Base-by-base conservation (phyloP, 306 rosid species). In the Quercus robur region DNA sequence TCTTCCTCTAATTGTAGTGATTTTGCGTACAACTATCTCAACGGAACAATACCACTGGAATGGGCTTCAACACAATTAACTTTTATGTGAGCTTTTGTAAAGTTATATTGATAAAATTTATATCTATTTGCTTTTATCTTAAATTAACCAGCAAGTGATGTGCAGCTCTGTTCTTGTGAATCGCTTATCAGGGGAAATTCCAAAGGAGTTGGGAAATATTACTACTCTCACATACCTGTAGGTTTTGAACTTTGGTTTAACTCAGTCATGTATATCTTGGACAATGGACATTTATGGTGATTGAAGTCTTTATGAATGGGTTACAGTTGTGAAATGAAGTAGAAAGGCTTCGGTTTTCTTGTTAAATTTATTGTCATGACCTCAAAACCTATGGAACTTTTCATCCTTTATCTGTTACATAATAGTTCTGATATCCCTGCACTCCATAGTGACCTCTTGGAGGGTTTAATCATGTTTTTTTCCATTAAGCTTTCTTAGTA, bases 101-200 rank as follows among this genome's bases (percentile, higher is more conserved):
- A 31, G 33, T 73, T 25, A 74, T 74, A 31, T 62, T 25, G n/a
- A 77, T 26, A 51, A 33, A 38, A 21, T 76, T 71, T 80, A 74
- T 64, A 56, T 81, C 71, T 14, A 20, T 19, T 66, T 79, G 67
- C 68, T 81, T 79, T 26, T 41, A 13, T 76, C 76, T 73, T 77
- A 38, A 76, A 80, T 75, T 84, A 74, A 85, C 75, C 74, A 44
- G 77, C 78, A 78, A 25, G 44, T 82, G 61, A 63, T 71, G 35
- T 87, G 90, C 94, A 94, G 98, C 74, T 90, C 98, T 77, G 71
- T 94, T 80, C 82, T 85, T 46, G 97, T 77, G 62, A 94, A 94
- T 85, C 91, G 90, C 71, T 75, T 94, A 69, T 92, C 98, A 11
- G 98, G 98, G 76, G 84, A 82, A 84, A 90, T 94, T 90, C 97